phyloP scores from a whole-genome alignment of 2,329 filamentous ascomycete species.

The Arachnomyces sp. region DNA sequence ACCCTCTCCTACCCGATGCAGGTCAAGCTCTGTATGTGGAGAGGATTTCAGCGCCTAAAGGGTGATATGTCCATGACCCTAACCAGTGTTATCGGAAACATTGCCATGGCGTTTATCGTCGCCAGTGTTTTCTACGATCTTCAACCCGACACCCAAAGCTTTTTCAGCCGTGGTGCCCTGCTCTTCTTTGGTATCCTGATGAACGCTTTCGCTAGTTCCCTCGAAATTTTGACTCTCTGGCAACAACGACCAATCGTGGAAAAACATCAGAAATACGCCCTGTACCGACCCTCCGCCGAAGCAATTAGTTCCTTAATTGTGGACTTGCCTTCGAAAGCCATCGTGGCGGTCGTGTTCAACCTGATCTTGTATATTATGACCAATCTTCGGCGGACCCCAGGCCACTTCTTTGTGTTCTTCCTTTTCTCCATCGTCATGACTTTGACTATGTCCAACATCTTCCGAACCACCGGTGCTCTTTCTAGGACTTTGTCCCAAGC shows the following conservation, averaged over 20 bases:
- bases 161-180: conserved; percentile 69
- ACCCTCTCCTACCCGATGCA: conserved; percentile 72
- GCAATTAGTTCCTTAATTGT: conserved; percentile 79
- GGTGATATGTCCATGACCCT: conserved; percentile 70
- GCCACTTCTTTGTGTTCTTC: conserved; percentile 77
- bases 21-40: conserved; percentile 67
- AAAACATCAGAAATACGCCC: conserved; percentile 75
- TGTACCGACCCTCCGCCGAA: conserved; percentile 85
- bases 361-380: conserved; percentile 79
- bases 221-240: conserved; percentile 81
- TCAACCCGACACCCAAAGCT: conserved; percentile 54
- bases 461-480: conserved; percentile 69
- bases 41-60: conserved; percentile 67
- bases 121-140: conserved; percentile 76
- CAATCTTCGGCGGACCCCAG: conserved; percentile 63
- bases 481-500: conserved; percentile 59
- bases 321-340: conserved; percentile 74
- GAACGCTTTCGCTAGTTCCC: conserved; percentile 72
- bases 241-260: conserved; percentile 86
- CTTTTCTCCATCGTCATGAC: conserved; percentile 66
- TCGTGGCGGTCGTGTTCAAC: conserved; percentile 70
- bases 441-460: conserved; percentile 76
- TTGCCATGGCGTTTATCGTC: conserved; percentile 67
- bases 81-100: conserved; percentile 58
- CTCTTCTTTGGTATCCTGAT: conserved; percentile 83